Percentiles rank a stretch among this genome's conserved stretches.
Conservation (phyloP, 108 stramenopile species). For the Aureococcus anophagefferens region DNA sequence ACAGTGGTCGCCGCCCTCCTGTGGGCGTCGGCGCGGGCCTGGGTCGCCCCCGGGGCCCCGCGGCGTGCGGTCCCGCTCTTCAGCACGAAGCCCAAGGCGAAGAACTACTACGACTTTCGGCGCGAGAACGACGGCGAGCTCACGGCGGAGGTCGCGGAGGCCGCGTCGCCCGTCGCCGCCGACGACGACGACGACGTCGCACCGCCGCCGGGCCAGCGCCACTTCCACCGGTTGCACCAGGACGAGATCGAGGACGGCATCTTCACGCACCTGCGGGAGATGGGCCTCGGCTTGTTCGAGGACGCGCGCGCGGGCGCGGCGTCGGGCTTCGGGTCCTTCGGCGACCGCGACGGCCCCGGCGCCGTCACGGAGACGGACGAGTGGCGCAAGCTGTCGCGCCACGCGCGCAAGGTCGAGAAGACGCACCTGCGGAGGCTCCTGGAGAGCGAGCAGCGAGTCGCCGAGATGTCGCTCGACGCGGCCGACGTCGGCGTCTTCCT, state of each 20-base stretch:
- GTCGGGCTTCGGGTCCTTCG: neutral
- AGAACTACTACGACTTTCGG: neutral
- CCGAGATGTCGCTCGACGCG: constrained; percentile 18
- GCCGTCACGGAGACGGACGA: neutral
- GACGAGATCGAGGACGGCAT: neutral
- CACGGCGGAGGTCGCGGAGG: neutral
- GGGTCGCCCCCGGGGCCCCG: no score
- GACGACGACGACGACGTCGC: neutral
- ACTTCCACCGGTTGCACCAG: neutral
- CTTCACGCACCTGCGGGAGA: neutral
- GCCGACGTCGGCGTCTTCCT: constrained; percentile 60
- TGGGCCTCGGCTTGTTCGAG: neutral
- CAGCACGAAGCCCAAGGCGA: neutral
- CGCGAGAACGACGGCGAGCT: neutral
- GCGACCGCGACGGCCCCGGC: neutral
- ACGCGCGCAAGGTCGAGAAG: constrained; percentile 16
- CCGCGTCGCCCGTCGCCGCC: neutral
- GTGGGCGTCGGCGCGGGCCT: no score
- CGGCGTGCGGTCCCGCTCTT: no score
- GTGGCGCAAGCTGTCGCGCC: constrained; percentile 1
- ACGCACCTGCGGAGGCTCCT: constrained; percentile 35
- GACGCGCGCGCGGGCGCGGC: neutral
- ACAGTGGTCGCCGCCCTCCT: no score
- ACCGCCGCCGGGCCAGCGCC: neutral
- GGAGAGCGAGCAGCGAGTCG: constrained; percentile 17